Base-by-base conservation (phyloP, 2,329 filamentous ascomycete genomes). In the Sporothrix curviconia region DNA sequence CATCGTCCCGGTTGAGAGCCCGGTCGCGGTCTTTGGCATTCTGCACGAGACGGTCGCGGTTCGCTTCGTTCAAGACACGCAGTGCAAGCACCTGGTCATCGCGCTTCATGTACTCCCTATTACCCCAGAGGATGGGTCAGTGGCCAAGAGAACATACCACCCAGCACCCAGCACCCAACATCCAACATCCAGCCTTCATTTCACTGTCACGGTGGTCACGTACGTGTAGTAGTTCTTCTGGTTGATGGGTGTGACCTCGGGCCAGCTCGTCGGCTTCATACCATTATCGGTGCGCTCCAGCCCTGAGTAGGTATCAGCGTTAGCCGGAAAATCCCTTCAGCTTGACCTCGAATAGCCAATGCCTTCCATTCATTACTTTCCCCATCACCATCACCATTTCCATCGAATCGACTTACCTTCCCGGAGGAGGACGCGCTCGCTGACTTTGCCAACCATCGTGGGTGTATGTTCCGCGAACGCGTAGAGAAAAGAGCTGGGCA, bases 151-250 rank as follows among this genome's bases (percentile, higher is more conserved):
- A 44, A n/a, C 11, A 14, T 2, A 15, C 24, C 12, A 11, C 4
- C 1, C 17, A 19, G n/a, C n/a, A n/a, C n/a, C n/a, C n/a, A n/a
- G n/a, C 28, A 32, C 11, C 11, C 28, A 5, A 5, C 28, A 6
- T 32, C 28, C 28, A 11, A 6, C 28, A 5, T 32, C 28, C 11
- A 32, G 28, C 28, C 28, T 11, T 11, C 6, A 14, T 39, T 19
- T 11, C n/a, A 1, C 30, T 24, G 4, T 12, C 14, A 8, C 30
- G 8, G 25, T 24, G 6, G 24, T 36, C n/a, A 76, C 85, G 61
- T 79, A 94, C 90, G 92, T 96, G 72, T 96, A 96, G 73, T 99
- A 99, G 72, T 99, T 99, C 77, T 99, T 99, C 72, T 99, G 94
- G 70, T 99, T 99, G 74, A 99, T 99, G 66, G 94, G 90, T 43